Evolutionary conservation across 331 rosid genomes (phyloP), one percentile per base, ranked within the genome.

Genomic region (Arachis monticola): DNA sequence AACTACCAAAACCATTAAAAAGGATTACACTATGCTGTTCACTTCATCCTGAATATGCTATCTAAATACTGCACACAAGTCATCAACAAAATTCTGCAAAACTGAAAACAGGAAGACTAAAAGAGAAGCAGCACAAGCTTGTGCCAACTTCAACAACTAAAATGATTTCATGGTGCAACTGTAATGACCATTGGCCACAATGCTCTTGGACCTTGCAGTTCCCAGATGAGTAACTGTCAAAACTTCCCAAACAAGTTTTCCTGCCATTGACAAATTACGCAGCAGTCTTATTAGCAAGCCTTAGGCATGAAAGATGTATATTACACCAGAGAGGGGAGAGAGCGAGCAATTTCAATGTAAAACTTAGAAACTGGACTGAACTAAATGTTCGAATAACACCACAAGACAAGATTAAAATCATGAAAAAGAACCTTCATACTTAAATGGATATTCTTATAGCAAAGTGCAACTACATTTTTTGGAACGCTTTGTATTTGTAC

Each of bases 261-360:
- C 76, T 76, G 70, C 63, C 61, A 81, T 65, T 31, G 47, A n/a
- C 68, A 67, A 72, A 64, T 44, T 31, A 60, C 75, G 60, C 40
- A 77, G 64, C 56, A 72, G 66, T 35, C 40, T 35, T 71, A 41
- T 65, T 50, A 67, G 79, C 31, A 42, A 50, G 51, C 35, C 56
- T 48, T 65, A 58, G 45, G 10, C 70, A 75, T 11, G 57, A n/a
- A 61, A 63, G 64, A 10, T 38, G 70, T 59, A 75, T 8, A 11
- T 51, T 51, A 12, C 57, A 35, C 11, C 46, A 59, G 42, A 9
- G n/a, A 8, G 11, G 61, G 38, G 46, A 30, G 3, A 60, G 10
- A 42, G 66, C 13, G 69, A 38, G 66, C 32, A 58, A 64, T 56
- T 56, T n/a, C 30, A 55, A 27, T 47, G 65, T 32, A 57, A 72